Base-by-base conservation (phyloP, 257 asterid genomes). In the Fraxinus excelsior region DNA sequence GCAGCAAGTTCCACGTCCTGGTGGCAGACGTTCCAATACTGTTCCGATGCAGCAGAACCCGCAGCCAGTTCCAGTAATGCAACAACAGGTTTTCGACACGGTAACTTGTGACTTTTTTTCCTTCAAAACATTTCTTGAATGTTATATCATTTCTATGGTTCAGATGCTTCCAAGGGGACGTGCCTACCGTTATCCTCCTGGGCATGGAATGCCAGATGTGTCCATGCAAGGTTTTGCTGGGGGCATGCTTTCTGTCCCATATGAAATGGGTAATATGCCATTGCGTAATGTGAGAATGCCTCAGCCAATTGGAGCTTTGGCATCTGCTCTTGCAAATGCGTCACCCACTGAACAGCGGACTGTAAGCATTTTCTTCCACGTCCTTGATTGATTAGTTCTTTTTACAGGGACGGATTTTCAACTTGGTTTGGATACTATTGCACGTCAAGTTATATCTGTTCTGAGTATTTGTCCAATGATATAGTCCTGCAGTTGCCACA, bases 161-260 rank as follows among this genome's bases (percentile, higher is more conserved):
- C 85, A 95, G 99, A 89, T 93, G 97, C 79, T 85, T 73, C 97
- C 98, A 6, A 90, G 98, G 84, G 98, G 97, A 21, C 98, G 97
- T 42, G 92, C 89, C 10, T 88, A 88, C 76, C 96, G 98, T 19
- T 86, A 85, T 82, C 92, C 97, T 79, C 89, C 90, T 69, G 97
- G 97, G 18, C 94, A 96, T 75, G 90, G 91, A 38, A 77, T 91
- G 87, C 91, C 91, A 70, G 96, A 93, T 78, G 88, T 70, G 60
- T 79, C 92, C 69, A 19, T 89, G 89, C 96, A 87, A 60, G 93
- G 93, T 62, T 78, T 82, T 71, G 86, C 85, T 78, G 96, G 97
- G 58, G 92, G 92, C 28, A 91, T 91, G 96, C 84, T 91, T 26
- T 74, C 98, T 79, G 85, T 77, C 79, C 97, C 98, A 35, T 87